Evolutionary conservation across 805 yeast genomes (phyloP), one percentile per base, ranked within the genome.

Genomic region (Grigorovia jiainica): DNA sequence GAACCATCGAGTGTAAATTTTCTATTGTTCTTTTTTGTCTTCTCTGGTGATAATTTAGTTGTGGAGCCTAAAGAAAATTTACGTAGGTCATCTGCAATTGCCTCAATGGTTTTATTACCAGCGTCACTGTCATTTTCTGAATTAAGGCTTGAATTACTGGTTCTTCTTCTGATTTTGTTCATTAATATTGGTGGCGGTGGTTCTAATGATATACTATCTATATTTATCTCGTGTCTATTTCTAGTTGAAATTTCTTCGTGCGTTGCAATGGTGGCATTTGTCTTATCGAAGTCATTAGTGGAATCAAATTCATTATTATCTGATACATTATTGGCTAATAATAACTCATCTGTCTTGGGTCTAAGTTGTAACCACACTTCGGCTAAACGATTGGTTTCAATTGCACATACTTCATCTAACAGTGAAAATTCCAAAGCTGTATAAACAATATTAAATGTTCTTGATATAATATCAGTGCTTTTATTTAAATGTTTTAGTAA

Each of bases 401-500:
- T 57, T 18, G 64, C 64, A 10, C 64, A 61, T 9, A 43, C 49
- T 11, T 70, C 66, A 32, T 60, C 63, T 5, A 72, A 54, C 29
- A 71, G 51, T 11, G 65, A 53, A 47, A 71, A 73, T 47, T 66
- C 68, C n/a, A 60, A 47, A 3, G 71, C 70, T 34, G 57, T 63
- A 40, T 66, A 62, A 18, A 66, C 58, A 5, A 66, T 49, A 30
- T 50, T 56, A 47, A 67, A 67, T 6, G 70, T 65, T 34, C 65
- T 70, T 11, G 63, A 63, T 2, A 54, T 70, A 47, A 63, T 75
- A 53, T 45, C 61, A 17, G 61, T 65, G 54, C 62, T 71, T 57
- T 42, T 56, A 41, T 35, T 56, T 36, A 48, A 63, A 62, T 51
- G 70, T 37, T 27, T 27, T 15, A 27, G n/a, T 13, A 27, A 13